phyloP scores from a whole-genome alignment of 768 basidiomycete species.

The Hydnum rufescens region DNA sequence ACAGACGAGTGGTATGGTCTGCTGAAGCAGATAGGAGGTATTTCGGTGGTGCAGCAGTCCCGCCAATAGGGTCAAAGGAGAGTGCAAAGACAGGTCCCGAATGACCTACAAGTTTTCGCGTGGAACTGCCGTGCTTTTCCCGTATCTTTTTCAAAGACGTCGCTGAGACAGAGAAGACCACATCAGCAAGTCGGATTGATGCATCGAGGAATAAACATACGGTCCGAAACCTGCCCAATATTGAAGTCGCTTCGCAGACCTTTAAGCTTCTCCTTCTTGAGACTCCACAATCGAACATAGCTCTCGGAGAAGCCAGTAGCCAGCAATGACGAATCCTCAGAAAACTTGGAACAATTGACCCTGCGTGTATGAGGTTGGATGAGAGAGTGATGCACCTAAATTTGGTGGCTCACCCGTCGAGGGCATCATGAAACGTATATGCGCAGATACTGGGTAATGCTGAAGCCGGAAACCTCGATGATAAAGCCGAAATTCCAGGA shows the following conservation, averaged over 20 bases:
- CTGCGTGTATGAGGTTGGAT: conserved; percentile 22
- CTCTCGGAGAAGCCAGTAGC: conserved; percentile 93
- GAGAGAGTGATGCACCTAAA: conserved; percentile 1
- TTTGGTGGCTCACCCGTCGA: conserved; percentile 57
- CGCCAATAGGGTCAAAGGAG: conserved; percentile 78
- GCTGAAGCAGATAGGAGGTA: conserved; percentile 84
- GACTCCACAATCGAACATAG: conserved; percentile 82
- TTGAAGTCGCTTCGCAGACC: conserved; percentile 63
- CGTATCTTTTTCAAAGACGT: conserved; percentile 28
- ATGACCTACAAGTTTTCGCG: conserved; percentile 92
- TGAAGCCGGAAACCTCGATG: conserved; percentile 25
- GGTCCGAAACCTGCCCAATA: conserved; percentile 40
- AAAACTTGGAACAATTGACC: conserved; percentile 71
- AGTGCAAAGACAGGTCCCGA: conserved; percentile 92
- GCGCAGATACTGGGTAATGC: conserved; percentile 85
- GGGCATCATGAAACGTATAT: conserved; percentile 84
- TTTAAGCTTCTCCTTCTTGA: conserved; percentile 76
- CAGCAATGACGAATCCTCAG: conserved; percentile 76
- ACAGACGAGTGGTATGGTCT: conserved; percentile 75
- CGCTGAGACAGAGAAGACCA: conserved; percentile 29
- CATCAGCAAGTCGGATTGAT: neutral
- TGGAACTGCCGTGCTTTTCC: conserved; percentile 65
- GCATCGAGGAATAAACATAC: conserved; percentile 26
- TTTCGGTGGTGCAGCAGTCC: conserved; percentile 68
- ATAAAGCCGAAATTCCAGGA: conserved; percentile 25